Percentiles rank a stretch among this genome's conserved stretches.
Conservation (phyloP, 192 early-diverging fungal genomes). For the Diversispora epigaea region DNA sequence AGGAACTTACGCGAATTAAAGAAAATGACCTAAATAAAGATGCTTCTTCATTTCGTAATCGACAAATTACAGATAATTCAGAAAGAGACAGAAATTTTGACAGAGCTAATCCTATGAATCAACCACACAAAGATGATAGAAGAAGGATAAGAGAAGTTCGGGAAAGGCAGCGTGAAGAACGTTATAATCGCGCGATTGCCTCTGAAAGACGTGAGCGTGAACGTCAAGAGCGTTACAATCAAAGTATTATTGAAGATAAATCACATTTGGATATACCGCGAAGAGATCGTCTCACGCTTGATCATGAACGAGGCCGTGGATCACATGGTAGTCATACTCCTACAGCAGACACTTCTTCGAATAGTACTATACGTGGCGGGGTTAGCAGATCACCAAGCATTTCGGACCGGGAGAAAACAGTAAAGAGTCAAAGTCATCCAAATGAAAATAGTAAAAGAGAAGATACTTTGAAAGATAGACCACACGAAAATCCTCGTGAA, state of each 20-base stretch:
- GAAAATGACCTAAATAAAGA: slow-evolving; percentile 1
- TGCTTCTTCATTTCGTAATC: not conserved
- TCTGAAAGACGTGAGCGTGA: slow-evolving; percentile 22
- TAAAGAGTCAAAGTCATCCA: not conserved
- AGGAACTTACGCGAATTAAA: not conserved
- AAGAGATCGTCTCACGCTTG: slow-evolving; percentile 3
- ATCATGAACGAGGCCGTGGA: not conserved
- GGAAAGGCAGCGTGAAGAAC: slow-evolving; percentile 14
- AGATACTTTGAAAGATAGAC: not conserved
- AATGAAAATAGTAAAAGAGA: not conserved
- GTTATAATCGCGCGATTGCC: slow-evolving; percentile 19
- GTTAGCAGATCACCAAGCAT: slow-evolving; percentile 12
- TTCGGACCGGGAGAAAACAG: not conserved
- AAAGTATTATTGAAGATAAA: slow-evolving; percentile 24
- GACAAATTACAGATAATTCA: slow-evolving; percentile 12
- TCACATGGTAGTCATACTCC: slow-evolving; percentile 2
- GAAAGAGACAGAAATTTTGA: slow-evolving; percentile 17
- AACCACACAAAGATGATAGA: slow-evolving; percentile 7
- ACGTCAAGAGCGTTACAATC: slow-evolving; percentile 20
- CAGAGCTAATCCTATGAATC: not conserved
- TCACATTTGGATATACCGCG: slow-evolving; percentile 7
- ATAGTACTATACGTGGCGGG: not conserved
- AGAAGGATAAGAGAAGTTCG: slow-evolving; percentile 7
- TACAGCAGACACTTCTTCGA: slow-evolving; percentile 17
- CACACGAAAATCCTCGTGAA: not conserved